Conservation (phyloP, 1,139 yeast genomes). For the Yamadazyma spencermartinsiae region DNA sequence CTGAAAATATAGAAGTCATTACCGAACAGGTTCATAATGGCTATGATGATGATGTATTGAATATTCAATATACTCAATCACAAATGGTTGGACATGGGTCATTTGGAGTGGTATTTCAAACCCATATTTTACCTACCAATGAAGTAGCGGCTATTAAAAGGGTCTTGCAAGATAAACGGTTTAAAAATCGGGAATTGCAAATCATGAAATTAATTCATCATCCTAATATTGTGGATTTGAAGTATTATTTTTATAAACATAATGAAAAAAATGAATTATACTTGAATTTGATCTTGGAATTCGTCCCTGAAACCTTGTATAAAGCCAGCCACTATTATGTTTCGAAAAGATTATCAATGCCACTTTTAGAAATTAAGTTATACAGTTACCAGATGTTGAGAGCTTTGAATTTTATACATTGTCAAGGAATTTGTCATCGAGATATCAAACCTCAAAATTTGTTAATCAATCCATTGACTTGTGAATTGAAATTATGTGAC, state of each 20-base stretch:
- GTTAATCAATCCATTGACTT: conserved; percentile 66
- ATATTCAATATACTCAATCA: conserved; percentile 67
- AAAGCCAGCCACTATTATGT: conserved; percentile 84
- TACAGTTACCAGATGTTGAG: conserved; percentile 91
- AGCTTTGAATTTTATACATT: conserved; percentile 88
- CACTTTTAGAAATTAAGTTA: conserved; percentile 81
- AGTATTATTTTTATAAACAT: conserved; percentile 84
- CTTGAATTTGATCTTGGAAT: conserved; percentile 85
- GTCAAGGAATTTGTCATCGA: conserved; percentile 91
- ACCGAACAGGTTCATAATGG: conserved; percentile 77
- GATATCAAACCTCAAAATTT: conserved; percentile 82
- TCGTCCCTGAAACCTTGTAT: conserved; percentile 91
- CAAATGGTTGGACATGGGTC: conserved; percentile 97
- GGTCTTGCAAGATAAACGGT: conserved; percentile 91
- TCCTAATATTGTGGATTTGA: conserved; percentile 83
- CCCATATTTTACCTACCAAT: conserved; percentile 72
- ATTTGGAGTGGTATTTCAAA: conserved; percentile 93
- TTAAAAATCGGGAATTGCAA: conserved; percentile 94
- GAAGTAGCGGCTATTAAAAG: conserved; percentile 89
- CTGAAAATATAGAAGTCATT: conserved; percentile 52
- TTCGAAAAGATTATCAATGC: conserved; percentile 79
- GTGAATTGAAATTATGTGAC: conserved; percentile 73
- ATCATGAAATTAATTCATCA: conserved; percentile 91
- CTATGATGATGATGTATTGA: conserved; percentile 61
- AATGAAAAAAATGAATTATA: conserved; percentile 80